A percentile compares a stretch with the other conserved stretches of the same genome.
These are phyloP conservation scores for Porodaedalea pini DNA, from an alignment of 1,284 basidiomycete genomes.

Conservation along the genomic window DNA sequence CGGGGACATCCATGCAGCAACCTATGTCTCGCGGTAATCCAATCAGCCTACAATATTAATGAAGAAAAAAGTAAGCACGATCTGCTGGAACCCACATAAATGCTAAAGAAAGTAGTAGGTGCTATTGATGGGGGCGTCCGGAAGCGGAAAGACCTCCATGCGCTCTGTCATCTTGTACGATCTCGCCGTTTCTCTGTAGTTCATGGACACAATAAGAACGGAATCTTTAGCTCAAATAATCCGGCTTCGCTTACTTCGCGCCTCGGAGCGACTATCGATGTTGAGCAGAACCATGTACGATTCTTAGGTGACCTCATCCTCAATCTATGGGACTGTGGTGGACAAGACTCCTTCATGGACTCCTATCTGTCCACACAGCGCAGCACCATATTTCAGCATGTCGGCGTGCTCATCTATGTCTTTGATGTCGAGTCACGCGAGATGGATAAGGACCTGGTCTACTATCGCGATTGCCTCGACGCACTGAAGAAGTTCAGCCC, in stretches of 20 bases:
- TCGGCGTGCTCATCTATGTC: slow-evolving; percentile 97
- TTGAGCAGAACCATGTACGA: slow-evolving; percentile 96
- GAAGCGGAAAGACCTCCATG: slow-evolving; percentile 94
- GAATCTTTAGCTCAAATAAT: slow-evolving; percentile 76
- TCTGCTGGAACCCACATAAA: neutral
- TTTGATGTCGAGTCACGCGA: slow-evolving; percentile 87
- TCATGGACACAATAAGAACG: neutral
- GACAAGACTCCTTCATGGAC: slow-evolving; percentile 97
- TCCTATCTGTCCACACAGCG: slow-evolving; percentile 90
- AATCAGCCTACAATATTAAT: neutral
- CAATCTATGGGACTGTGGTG: slow-evolving; percentile 98
- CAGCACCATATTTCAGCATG: slow-evolving; percentile 90
- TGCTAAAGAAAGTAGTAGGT: slow-evolving; percentile 49
- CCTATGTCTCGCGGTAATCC: too few relatives aligned
- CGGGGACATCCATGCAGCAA: too few relatives aligned
- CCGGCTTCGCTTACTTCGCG: slow-evolving; percentile 88
- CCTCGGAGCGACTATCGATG: slow-evolving; percentile 94
- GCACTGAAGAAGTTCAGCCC: slow-evolving; percentile 75
- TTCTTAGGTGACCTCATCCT: slow-evolving; percentile 92
- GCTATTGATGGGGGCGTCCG: slow-evolving; percentile 92
- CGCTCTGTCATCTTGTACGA: slow-evolving; percentile 93
- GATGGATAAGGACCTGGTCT: slow-evolving; percentile 75
- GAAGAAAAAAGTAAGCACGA: neutral
- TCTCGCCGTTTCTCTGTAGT: slow-evolving; percentile 2
- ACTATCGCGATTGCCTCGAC: slow-evolving; percentile 83